A percentile compares a stretch with the other conserved stretches of the same genome.
Evolutionary conservation across 148 eudicot species (phyloP).

Genomic region (Dysphania ambrosioides): DNA sequence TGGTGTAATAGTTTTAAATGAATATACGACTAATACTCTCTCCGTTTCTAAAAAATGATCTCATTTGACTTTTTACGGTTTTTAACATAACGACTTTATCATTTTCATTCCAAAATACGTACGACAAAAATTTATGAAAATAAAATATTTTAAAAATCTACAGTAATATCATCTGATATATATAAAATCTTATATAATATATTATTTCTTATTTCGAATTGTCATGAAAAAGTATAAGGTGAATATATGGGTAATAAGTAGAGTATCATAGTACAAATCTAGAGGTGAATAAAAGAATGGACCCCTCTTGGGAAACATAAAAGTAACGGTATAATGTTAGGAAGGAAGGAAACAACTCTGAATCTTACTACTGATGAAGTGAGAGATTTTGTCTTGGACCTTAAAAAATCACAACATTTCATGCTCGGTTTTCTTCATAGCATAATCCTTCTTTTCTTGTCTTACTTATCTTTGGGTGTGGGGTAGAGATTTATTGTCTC

Average conservation of each 20-base stretch:
- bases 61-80: too few species aligned
- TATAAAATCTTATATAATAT: too few species aligned
- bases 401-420: background rate
- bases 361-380: slow-evolving; percentile 1
- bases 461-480: background rate
- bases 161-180: too few species aligned
- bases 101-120: too few species aligned
- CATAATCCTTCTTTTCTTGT: background rate
- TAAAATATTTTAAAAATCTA: too few species aligned
- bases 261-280: background rate
- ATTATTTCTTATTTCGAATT: too few species aligned
- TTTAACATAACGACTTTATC: too few species aligned
- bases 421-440: background rate
- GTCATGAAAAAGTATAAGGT: too few species aligned
- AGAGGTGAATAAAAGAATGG: slow-evolving; percentile 3
- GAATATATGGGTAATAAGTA: background rate
- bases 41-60: too few species aligned
- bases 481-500: background rate
- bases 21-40: too few species aligned
- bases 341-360: slow-evolving; percentile 17
- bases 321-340: background rate
- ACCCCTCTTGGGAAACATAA: slow-evolving; percentile 10
- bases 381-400: background rate
- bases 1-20: too few species aligned
- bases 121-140: too few species aligned